Percentiles rank a stretch among this genome's conserved stretches.
phyloP scores from a whole-genome alignment of 768 basidiomycete species.

The Crassisporium funariophilum region DNA sequence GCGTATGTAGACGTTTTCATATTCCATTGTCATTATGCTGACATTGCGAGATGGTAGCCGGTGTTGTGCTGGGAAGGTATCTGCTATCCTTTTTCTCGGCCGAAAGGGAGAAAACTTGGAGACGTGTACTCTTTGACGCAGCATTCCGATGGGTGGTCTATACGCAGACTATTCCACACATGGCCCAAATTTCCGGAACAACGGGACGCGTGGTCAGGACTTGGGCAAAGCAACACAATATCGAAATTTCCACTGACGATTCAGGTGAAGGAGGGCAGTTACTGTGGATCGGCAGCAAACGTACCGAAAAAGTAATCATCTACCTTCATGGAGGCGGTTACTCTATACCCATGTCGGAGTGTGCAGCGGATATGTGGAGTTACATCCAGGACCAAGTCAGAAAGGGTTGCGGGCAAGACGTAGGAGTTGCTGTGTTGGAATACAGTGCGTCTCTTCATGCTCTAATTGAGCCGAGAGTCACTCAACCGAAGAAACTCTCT shows the following conservation, averaged over 20 bases:
- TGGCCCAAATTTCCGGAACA: conserved; percentile 26
- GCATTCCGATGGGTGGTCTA: conserved; percentile 10
- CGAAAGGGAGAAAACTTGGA: conserved; percentile 24
- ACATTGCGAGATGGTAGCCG: conserved; percentile 1
- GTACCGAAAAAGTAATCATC: conserved; percentile 33
- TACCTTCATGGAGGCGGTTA: conserved; percentile 35
- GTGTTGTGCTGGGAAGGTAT: conserved; percentile 8
- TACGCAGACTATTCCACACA: conserved; percentile 18
- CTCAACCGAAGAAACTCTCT: background rate
- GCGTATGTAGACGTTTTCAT: conserved; percentile 2
- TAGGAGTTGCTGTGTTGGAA: conserved; percentile 26
- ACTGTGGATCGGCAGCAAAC: conserved; percentile 35
- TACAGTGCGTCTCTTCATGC: conserved; percentile 21
- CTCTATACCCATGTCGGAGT: conserved; percentile 22
- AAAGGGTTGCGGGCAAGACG: conserved; percentile 11
- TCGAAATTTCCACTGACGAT: conserved; percentile 26
- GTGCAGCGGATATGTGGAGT: conserved; percentile 25
- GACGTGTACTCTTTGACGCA: conserved; percentile 7
- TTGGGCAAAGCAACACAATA: conserved; percentile 24
- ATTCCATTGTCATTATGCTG: background rate
- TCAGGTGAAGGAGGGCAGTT: conserved; percentile 28
- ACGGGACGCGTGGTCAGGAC: conserved; percentile 21
- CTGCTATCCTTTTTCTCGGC: conserved; percentile 23
- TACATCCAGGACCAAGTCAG: conserved; percentile 19
- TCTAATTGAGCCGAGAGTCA: background rate